Conservation (phyloP, 345 rosid species). For the Anacardium occidentale region DNA sequence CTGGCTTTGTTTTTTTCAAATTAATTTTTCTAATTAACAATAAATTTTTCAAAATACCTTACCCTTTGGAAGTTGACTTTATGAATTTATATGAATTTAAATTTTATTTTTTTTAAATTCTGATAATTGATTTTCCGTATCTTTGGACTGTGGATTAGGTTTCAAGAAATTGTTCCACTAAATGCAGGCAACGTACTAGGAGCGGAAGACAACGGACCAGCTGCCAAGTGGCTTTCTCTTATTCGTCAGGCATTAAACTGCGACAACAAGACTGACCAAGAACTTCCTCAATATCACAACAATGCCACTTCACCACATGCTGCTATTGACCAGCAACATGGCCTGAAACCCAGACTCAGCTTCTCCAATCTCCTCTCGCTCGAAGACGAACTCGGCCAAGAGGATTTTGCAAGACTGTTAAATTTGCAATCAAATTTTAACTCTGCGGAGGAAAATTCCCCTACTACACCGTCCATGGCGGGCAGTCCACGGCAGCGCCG, state of each 20-base stretch:
- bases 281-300: conserved; percentile 25
- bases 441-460: conserved; percentile 25
- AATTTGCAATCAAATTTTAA: conserved; percentile 11
- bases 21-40: no score
- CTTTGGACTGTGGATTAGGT: conserved; percentile 33
- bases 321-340: conserved; percentile 15
- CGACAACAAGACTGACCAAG: conserved; percentile 24
- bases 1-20: no score
- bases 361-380: conserved; percentile 51
- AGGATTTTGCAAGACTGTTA: conserved; percentile 31
- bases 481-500: conserved; percentile 29
- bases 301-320: conserved; percentile 21
- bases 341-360: conserved; percentile 41
- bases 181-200: conserved; percentile 85
- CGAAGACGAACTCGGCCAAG: conserved; percentile 45
- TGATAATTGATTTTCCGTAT: no score
- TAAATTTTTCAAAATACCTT: no score
- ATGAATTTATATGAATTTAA: no score
- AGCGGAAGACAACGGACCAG: conserved; percentile 74
- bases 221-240: conserved; percentile 75
- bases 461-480: conserved; percentile 20
- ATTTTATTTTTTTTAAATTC: no score
- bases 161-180: conserved; percentile 86
- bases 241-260: conserved; percentile 63
- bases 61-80: no score